Base-by-base conservation (phyloP, 2,329 filamentous ascomycete species). In the Phoma sp. region DNA sequence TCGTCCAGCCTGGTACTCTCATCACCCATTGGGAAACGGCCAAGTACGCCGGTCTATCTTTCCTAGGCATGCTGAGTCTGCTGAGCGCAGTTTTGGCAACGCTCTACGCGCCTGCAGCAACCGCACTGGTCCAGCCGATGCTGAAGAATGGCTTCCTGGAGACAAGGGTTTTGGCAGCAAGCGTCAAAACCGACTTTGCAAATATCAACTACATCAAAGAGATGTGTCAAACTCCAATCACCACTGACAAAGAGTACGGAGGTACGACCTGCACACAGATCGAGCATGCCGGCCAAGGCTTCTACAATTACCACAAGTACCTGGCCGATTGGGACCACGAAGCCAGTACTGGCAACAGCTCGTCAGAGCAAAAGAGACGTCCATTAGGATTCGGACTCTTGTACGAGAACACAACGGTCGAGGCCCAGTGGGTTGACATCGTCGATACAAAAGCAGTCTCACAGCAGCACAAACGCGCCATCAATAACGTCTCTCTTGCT, bases 401-500 rank as follows among this genome's bases (percentile, higher is more conserved):
- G 1, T 84, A 85, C 57, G 89, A 92, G 54, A 92, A 92, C 61
- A 91, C 88, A 0, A 92, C 89, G 0, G 79, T 93, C 50, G 81
- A 76, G 1, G 87, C 85, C 0, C 80, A 84, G 2, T 95, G 90
- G 90, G 85, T 92, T 33, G 81, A 89, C 52, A 75, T 80, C 8
- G 75, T 80, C 31, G 79, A 90, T 51, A 81, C 86, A 17, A 79
- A 80, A 0, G 71, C 76, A 3, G 76, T 80, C 0, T 88, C 81
- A 4, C 68, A 78, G 4, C 68, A 79, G 10, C 71, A 84, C 48
- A 75, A 78, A 0, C 80, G 89, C 24, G 80, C 89, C 33, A 78
- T 94, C 64, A 90, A 92, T 69, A 92, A 93, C 60, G 85, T 92
- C 24, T 90, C 88, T 0, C 80, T 93, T 61, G 89, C 89, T 0